Base-by-base conservation (phyloP, 1,139 yeast genomes). In the Keqinozyma sinolaborantium region DNA sequence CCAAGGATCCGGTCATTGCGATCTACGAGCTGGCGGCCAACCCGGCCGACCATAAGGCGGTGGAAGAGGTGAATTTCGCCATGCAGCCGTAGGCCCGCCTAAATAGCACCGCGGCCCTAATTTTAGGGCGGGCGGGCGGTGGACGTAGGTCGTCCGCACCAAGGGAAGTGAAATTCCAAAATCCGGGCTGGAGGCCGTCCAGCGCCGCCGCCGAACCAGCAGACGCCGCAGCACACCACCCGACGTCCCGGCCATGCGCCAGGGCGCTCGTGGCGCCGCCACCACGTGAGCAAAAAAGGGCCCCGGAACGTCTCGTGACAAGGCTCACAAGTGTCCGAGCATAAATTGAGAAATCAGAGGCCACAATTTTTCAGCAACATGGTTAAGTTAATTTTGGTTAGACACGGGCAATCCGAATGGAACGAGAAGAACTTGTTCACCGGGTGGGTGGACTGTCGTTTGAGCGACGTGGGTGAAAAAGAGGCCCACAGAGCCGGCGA, bases 321-420 rank as follows among this genome's bases (percentile, higher is more conserved):
- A 18, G 21, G 21, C 21, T 18, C 21, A 18, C 21, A 18, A 7
- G 9, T 18, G 21, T 18, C 21, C 21, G 21, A 18, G 21, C 21
- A 18, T 18, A 18, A 18, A 18, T 18, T 18, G 21, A 18, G 10
- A 7, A 7, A 7, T 18, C 21, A 7, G 9, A 18, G n/a, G n/a
- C 21, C 21, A 7, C 7, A 7, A 18, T 7, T 10, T 18, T 10
- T 7, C 21, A 18, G 20, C 18, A 53, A 41, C 44, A 69, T 69
- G 74, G 85, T 82, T 55, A 83, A 81, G 65, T 74, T 83, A 68
- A 76, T 83, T 58, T 72, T 83, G 63, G 85, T 83, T 53, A 83
- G 97, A 78, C 97, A 90, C 92, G 97, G 97, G 58, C 96, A 90
- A 77, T 85, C 95, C 70, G 97, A 86, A 67, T 90, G 97, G 97